Conservation (phyloP, 306 rosid species). For the Quercus glauca region DNA sequence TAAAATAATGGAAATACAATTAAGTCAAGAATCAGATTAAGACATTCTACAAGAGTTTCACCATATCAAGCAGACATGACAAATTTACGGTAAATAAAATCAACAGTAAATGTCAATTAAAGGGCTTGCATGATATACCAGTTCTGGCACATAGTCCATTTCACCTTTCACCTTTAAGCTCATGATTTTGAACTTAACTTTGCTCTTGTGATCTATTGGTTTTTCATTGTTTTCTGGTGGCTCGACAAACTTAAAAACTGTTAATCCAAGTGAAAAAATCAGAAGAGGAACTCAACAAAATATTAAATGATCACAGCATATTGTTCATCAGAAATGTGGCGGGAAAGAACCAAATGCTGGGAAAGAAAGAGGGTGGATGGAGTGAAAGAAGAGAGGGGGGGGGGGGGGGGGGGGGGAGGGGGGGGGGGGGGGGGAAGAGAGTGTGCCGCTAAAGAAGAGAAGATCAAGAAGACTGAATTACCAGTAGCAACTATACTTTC, state of each 20-base stretch:
- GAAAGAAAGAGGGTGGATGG: background rate
- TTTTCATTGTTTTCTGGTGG: constrained; percentile 82
- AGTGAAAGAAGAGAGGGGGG: too few relatives aligned
- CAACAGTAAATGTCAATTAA: constrained; percentile 8
- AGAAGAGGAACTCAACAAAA: constrained; percentile 16
- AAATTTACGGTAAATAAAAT: background rate
- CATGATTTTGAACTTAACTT: constrained; percentile 91
- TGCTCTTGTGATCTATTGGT: constrained; percentile 66
- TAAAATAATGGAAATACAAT: background rate
- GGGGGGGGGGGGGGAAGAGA: background rate
- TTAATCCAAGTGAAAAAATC: constrained; percentile 24
- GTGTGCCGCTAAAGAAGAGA: background rate
- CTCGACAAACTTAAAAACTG: constrained; percentile 95
- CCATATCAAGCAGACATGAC: constrained; percentile 10
- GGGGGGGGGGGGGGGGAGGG: background rate
- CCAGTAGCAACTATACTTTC: constrained; percentile 82
- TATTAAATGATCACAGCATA: background rate
- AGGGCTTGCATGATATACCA: constrained; percentile 47
- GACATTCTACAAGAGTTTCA: constrained; percentile 5
- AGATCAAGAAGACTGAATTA: constrained; percentile 33
- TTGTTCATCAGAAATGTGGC: background rate
- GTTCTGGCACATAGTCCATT: constrained; percentile 82
- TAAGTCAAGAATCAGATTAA: background rate
- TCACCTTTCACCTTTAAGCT: constrained; percentile 85
- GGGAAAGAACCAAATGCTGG: background rate